A percentile compares a stretch with the other conserved stretches of the same genome.
Evolutionary conservation across 2,329 filamentous ascomycete species (phyloP).

Genomic region (Sphaerostilbella broomeana): DNA sequence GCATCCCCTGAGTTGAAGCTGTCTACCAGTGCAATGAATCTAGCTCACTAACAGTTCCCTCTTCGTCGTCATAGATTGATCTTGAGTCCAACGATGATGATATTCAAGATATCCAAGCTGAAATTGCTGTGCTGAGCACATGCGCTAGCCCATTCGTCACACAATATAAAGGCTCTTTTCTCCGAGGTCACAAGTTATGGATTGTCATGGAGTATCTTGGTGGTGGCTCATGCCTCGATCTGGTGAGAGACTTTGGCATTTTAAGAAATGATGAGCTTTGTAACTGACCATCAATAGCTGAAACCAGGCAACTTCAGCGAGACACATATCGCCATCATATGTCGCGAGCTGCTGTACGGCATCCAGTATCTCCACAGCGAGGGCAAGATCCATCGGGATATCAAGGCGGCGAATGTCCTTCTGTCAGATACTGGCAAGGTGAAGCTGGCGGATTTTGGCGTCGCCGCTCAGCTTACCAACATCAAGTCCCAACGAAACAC

Average conservation of each 20-base stretch:
- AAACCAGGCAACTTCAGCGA: conserved; percentile 88
- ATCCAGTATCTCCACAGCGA: conserved; percentile 90
- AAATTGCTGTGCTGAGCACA: conserved; percentile 90
- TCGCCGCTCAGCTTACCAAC: conserved; percentile 91
- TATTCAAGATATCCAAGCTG: conserved; percentile 95
- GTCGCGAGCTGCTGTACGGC: conserved; percentile 80
- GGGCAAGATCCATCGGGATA: conserved; percentile 93
- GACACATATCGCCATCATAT: conserved; percentile 87
- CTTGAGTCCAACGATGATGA: conserved; percentile 98
- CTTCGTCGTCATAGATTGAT: conserved; percentile 64
- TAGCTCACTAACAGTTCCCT: background rate
- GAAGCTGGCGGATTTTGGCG: conserved; percentile 94
- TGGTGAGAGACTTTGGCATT: conserved; percentile 49
- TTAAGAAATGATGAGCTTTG: background rate
- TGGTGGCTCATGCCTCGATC: conserved; percentile 87
- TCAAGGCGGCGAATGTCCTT: conserved; percentile 95
- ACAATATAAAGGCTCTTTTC: conserved; percentile 92
- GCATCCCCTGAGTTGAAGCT: conserved; percentile 26
- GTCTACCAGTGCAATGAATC: background rate
- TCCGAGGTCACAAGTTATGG: conserved; percentile 96
- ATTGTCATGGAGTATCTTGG: conserved; percentile 99
- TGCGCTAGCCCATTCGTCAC: conserved; percentile 92
- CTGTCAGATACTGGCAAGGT: conserved; percentile 86
- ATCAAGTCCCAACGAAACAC: conserved; percentile 97
- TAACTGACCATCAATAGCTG: conserved; percentile 46